Evolutionary conservation across 1,284 basidiomycete genomes (phyloP), one percentile per base, ranked within the genome.

Genomic region (Cutaneotrichosporon curvatum): DNA sequence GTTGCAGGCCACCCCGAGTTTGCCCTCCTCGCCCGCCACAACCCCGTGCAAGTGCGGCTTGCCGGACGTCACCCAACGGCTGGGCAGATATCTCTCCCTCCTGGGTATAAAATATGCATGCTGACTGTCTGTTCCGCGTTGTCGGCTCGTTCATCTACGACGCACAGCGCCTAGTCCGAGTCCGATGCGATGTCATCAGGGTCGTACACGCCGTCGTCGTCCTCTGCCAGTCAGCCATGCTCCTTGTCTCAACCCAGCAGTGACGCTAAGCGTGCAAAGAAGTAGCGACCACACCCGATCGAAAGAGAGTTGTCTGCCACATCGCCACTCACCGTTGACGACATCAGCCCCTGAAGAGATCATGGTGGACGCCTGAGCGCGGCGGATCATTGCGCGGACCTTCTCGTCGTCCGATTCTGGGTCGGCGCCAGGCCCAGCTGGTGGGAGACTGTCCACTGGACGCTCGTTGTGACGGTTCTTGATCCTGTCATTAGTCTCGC

Each of bases 401-500:
- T 61, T 61, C 41, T 67, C 68, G 48, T 68, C 63, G 46, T 67
- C 64, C 9, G 60, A 59, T 35, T 61, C 62, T 9, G 59, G 55
- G 39, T 66, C 60, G 15, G 59, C 51, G 8, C 41, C 38, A n/a
- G 69, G 44, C 23, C 40, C 42, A 8, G 48, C 39, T 15, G 72
- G 68, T 4, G 78, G 75, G 14, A 87, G 69, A 14, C 83, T 68
- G 57, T 86, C 81, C 9, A 78, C 51, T 0, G 78, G 76, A 1
- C 78, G 78, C 37, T 81, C 74, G 14, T 80, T 80, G 52, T 82
- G 75, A 71, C 82, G 84, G 69, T 88, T 81, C 63, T 80, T 82
- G 62, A 87, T 80, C 51, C 84, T 87, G 59, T 6, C 4, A 34
- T 52, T 20, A 52, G 46, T 18, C 16, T 4, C 15, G 15, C 12